phyloP scores from a whole-genome alignment of 2,329 filamentous ascomycete species.

The Venturia aucupariae region DNA sequence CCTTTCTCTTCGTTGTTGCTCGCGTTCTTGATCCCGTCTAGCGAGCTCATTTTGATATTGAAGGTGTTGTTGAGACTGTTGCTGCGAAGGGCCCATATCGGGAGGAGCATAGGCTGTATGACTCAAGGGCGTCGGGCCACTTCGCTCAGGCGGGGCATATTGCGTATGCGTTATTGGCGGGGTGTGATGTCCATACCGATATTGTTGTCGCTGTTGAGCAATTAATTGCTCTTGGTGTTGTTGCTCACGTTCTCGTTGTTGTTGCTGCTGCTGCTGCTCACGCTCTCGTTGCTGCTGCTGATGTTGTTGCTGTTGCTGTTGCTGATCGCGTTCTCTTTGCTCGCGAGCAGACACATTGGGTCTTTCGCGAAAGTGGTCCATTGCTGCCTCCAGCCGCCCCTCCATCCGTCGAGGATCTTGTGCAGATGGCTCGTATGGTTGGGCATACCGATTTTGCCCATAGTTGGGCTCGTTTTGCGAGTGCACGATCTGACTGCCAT shows the following conservation, averaged over 20 bases:
- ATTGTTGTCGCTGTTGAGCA: slow-evolving; percentile 3
- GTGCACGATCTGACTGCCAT: neutral
- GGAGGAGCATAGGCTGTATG: slow-evolving; percentile 1
- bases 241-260: neutral
- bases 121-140: slow-evolving; percentile 1
- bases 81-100: neutral
- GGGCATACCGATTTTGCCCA: neutral
- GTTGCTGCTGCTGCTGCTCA: neutral
- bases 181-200: slow-evolving; percentile 7
- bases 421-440: neutral
- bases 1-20: neutral
- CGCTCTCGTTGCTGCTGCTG: neutral
- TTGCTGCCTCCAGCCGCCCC: neutral
- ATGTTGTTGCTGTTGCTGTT: neutral
- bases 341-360: neutral
- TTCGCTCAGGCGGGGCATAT: slow-evolving; percentile 12
- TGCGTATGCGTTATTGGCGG: slow-evolving; percentile 6
- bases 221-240: neutral
- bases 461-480: neutral
- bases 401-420: neutral
- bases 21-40: slow-evolving; percentile 11
- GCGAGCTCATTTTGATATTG: slow-evolving; percentile 2
- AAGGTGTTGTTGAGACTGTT: neutral
- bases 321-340: neutral
- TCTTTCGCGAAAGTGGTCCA: slow-evolving; percentile 6